These are phyloP conservation scores for Capillidium heterosporum DNA, from an alignment of 371 early-diverging fungal genomes.

Conservation along the genomic window DNA sequence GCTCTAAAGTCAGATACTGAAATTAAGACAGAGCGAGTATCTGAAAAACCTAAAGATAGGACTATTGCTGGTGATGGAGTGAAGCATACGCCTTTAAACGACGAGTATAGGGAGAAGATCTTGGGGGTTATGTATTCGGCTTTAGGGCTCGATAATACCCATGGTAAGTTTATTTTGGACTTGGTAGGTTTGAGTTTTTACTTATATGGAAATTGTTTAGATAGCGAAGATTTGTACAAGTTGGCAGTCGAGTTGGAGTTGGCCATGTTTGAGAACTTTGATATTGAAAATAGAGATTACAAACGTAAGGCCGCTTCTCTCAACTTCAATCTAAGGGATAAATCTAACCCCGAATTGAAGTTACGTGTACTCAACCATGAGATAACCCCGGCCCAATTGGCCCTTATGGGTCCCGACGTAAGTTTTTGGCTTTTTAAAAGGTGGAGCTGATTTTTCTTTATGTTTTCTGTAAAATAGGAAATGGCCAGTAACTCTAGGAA, in stretches of 20 bases:
- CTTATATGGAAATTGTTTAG: neutral
- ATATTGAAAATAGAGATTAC: slow-evolving; percentile 31
- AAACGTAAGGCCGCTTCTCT: slow-evolving; percentile 65
- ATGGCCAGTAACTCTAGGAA: slow-evolving; percentile 77
- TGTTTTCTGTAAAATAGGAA: slow-evolving; percentile 21
- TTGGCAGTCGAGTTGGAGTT: slow-evolving; percentile 50
- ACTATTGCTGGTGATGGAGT: slow-evolving; percentile 43
- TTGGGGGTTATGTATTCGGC: slow-evolving; percentile 71
- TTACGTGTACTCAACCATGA: slow-evolving; percentile 50
- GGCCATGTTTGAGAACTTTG: slow-evolving; percentile 32
- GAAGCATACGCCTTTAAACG: slow-evolving; percentile 33
- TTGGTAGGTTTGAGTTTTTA: neutral
- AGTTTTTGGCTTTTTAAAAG: neutral
- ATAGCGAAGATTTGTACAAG: slow-evolving; percentile 33
- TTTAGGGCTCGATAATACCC: slow-evolving; percentile 44
- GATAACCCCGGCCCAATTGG: slow-evolving; percentile 37
- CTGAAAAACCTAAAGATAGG: slow-evolving; percentile 16
- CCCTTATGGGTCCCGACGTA: slow-evolving; percentile 56
- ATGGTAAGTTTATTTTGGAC: slow-evolving; percentile 21
- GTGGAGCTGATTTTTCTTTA: neutral
- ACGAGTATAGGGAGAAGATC: slow-evolving; percentile 56
- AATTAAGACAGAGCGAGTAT: too few relatives aligned
- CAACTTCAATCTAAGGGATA: slow-evolving; percentile 61
- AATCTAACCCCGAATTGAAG: slow-evolving; percentile 62
- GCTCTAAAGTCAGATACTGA: too few relatives aligned